phyloP scores from a whole-genome alignment of 768 basidiomycete species.

The Pilatotrama ljubarskyi region DNA sequence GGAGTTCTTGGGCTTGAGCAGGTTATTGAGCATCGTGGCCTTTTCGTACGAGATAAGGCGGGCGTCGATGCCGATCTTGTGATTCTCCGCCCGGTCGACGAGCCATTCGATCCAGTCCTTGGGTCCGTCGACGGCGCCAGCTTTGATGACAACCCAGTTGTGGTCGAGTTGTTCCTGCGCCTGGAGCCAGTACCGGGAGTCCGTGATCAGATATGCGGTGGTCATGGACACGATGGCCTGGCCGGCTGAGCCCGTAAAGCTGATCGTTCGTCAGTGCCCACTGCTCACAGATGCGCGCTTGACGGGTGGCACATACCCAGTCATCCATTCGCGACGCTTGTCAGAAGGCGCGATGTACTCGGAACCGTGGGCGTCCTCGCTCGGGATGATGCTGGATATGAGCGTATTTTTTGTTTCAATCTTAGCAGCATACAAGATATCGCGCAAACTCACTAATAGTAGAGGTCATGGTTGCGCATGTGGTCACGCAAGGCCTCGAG shows the following conservation, averaged over 20 bases:
- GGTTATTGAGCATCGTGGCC: conserved; percentile 57
- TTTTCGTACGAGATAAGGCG: conserved; percentile 79
- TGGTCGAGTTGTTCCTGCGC: conserved; percentile 66
- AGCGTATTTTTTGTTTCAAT: too few species aligned
- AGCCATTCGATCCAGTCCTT: conserved; percentile 84
- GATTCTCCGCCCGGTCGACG: conserved; percentile 24
- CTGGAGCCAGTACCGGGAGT: conserved; percentile 85
- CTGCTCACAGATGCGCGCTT: neutral
- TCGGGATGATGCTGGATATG: conserved; percentile 69
- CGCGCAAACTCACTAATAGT: conserved; percentile 67
- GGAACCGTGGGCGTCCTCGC: conserved; percentile 80
- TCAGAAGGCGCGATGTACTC: conserved; percentile 80
- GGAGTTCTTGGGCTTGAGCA: conserved; percentile 52
- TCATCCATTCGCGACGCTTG: conserved; percentile 76
- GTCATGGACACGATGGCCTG: conserved; percentile 67
- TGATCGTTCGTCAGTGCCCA: conserved; percentile 25
- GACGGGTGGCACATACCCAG: conserved; percentile 50
- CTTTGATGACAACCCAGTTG: conserved; percentile 71
- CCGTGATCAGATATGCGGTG: conserved; percentile 72
- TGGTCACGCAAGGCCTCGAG: conserved; percentile 61
- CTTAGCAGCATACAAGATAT: neutral
- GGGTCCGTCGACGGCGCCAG: conserved; percentile 52
- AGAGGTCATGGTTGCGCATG: conserved; percentile 67
- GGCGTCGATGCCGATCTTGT: conserved; percentile 78
- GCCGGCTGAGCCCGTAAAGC: conserved; percentile 68